These are phyloP conservation scores for Termitomyces sp. DNA, from an alignment of 768 basidiomycete genomes.

Conservation along the genomic window DNA sequence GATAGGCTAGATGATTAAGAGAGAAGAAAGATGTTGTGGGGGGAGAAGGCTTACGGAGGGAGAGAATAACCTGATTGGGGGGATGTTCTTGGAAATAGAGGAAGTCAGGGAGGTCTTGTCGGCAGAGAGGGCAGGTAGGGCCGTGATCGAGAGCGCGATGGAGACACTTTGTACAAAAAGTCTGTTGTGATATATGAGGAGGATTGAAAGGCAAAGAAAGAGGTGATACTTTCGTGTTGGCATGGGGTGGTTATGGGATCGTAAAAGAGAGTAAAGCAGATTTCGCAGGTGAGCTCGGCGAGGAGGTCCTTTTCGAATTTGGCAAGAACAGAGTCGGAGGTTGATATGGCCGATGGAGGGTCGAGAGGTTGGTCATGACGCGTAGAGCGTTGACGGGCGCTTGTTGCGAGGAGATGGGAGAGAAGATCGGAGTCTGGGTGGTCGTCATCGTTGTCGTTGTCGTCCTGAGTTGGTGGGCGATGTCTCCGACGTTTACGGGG, in stretches of 20 bases:
- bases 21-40: background rate
- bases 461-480: slow-evolving; percentile 21
- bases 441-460: slow-evolving; percentile 17
- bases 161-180: slow-evolving; percentile 88
- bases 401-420: slow-evolving; percentile 30
- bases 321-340: slow-evolving; percentile 21
- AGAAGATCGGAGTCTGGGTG: slow-evolving; percentile 29
- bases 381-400: slow-evolving; percentile 25
- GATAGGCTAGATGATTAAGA: slow-evolving; percentile 4
- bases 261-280: slow-evolving; percentile 81
- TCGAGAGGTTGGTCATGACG: slow-evolving; percentile 28
- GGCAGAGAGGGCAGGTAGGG: slow-evolving; percentile 79
- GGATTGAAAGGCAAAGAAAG: slow-evolving; percentile 10
- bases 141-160: slow-evolving; percentile 89
- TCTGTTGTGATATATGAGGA: slow-evolving; percentile 42
- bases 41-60: slow-evolving; percentile 50
- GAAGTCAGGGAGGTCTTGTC: slow-evolving; percentile 70
- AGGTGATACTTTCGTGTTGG: slow-evolving; percentile 70
- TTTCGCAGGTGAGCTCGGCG: slow-evolving; percentile 81
- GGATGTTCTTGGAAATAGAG: slow-evolving; percentile 81
- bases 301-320: slow-evolving; percentile 60
- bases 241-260: slow-evolving; percentile 92
- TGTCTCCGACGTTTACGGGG: slow-evolving; percentile 15
- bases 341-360: slow-evolving; percentile 16
- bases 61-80: slow-evolving; percentile 64